Evolutionary conservation across 345 rosid genomes (phyloP).

Genomic region (Tarenaya hassleriana): DNA sequence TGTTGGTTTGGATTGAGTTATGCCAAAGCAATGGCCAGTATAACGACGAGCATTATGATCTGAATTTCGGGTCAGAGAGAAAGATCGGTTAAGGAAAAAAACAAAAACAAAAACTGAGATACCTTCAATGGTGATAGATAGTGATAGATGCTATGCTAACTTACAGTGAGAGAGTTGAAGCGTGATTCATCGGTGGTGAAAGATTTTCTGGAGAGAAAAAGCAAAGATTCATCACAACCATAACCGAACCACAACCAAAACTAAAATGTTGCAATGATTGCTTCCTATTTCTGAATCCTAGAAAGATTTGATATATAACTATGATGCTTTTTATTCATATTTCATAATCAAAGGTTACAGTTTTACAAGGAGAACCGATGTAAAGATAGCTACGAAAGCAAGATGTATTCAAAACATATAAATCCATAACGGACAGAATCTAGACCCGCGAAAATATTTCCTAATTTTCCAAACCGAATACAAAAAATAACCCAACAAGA

Average conservation of each 20-base stretch:
- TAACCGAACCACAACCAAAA: neutral
- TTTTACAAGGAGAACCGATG: no score
- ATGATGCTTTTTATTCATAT: neutral
- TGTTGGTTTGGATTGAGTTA: constrained; percentile 29
- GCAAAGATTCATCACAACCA: constrained; percentile 9
- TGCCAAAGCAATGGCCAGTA: constrained; percentile 35
- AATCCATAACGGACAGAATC: no score
- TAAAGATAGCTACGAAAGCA: no score
- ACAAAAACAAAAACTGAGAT: neutral
- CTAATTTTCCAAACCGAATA: no score
- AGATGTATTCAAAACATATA: no score
- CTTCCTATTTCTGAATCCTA: neutral
- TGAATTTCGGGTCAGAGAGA: constrained; percentile 20
- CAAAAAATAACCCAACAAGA: no score
- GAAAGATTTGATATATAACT: neutral
- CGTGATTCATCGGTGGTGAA: constrained; percentile 28
- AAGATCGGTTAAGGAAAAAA: neutral
- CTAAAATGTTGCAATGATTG: neutral
- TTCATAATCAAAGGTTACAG: no score
- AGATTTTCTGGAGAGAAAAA: constrained; percentile 43
- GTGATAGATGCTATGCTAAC: neutral
- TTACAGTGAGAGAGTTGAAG: constrained; percentile 17
- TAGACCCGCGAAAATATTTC: no score
- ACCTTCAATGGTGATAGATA: neutral
- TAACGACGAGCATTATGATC: constrained; percentile 33